Evolutionary conservation across 148 eudicot genomes (phyloP).

Genomic region (Chenopodium formosanum): DNA sequence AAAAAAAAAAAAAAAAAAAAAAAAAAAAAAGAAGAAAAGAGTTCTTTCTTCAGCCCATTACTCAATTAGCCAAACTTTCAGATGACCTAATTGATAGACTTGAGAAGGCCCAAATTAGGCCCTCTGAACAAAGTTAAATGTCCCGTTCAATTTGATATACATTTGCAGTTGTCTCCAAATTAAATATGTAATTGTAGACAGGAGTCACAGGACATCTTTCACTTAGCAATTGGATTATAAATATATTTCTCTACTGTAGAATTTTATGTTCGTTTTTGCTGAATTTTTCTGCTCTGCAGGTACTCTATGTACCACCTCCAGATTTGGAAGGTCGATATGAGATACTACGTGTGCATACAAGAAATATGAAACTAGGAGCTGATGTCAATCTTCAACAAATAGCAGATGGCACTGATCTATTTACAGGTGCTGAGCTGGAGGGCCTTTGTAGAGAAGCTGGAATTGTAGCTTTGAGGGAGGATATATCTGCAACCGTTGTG

Average conservation of each 20-base stretch:
- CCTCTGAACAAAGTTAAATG: not conserved
- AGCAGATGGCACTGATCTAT: constrained; percentile 80
- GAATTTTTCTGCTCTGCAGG: constrained; percentile 37
- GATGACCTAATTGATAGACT: not conserved
- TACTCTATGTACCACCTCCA: constrained; percentile 93
- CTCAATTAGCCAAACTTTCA: not conserved
- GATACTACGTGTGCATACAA: constrained; percentile 79
- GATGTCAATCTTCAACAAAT: constrained; percentile 69
- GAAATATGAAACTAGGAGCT: constrained; percentile 57
- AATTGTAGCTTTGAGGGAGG: constrained; percentile 82
- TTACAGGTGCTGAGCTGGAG: constrained; percentile 92
- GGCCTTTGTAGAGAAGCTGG: constrained; percentile 90
- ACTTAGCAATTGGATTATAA: not conserved
- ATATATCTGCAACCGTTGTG: constrained; percentile 71
- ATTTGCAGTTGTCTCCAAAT: not conserved
- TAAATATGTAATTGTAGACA: not conserved
- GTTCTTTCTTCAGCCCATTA: not conserved
- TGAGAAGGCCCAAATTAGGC: not conserved
- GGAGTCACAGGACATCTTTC: too few relatives aligned
- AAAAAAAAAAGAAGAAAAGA: too few relatives aligned
- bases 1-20: too few relatives aligned
- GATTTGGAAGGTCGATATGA: constrained; percentile 80
- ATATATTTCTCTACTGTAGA: not conserved
- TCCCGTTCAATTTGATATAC: not conserved
- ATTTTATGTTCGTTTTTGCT: not conserved